Percentiles rank a stretch among this genome's conserved stretches.
Evolutionary conservation across 1,284 basidiomycete species (phyloP).

Genomic region (Ustilago lituana): DNA sequence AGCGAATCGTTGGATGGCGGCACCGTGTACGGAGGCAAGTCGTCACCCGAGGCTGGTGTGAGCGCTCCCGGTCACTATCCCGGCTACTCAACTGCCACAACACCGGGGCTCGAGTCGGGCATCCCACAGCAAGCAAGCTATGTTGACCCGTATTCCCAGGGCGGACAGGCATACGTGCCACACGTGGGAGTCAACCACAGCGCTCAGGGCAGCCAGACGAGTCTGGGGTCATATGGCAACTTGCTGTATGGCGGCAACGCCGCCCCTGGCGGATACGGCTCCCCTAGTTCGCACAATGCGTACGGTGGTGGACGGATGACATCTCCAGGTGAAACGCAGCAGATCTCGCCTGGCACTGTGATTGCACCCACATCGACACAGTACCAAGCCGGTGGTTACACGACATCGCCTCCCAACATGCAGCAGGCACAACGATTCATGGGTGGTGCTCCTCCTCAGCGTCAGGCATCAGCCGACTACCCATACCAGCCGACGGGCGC

Average conservation of each 20-base stretch:
- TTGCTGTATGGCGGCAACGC: conserved; percentile 30
- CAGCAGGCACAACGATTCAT: conserved; percentile 29
- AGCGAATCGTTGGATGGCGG: conserved; percentile 44
- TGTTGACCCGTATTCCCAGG: conserved; percentile 31
- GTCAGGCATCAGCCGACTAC: conserved; percentile 41
- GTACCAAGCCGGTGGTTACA: conserved; percentile 20
- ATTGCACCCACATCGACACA: conserved; percentile 23
- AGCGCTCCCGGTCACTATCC: conserved; percentile 23
- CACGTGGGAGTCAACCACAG: conserved; percentile 26
- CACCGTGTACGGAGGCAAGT: conserved; percentile 33
- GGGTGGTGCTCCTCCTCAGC: conserved; percentile 15
- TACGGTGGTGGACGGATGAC: conserved; percentile 14
- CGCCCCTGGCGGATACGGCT: conserved; percentile 9
- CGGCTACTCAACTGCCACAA: conserved; percentile 18
- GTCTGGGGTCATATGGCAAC: conserved; percentile 47
- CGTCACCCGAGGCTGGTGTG: conserved; percentile 30
- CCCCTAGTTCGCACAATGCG: conserved; percentile 15
- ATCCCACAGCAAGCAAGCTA: conserved; percentile 30
- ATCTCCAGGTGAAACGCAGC: conserved; percentile 21
- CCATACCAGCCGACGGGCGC: conserved; percentile 23
- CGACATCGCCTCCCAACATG: conserved; percentile 20
- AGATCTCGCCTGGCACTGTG: conserved; percentile 42
- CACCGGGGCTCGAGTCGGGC: conserved; percentile 18
- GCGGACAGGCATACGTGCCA: conserved; percentile 18
- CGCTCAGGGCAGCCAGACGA: conserved; percentile 40